Evolutionary conservation across 2,329 filamentous ascomycete genomes (phyloP).

Genomic region (Sporothrix curviconia): DNA sequence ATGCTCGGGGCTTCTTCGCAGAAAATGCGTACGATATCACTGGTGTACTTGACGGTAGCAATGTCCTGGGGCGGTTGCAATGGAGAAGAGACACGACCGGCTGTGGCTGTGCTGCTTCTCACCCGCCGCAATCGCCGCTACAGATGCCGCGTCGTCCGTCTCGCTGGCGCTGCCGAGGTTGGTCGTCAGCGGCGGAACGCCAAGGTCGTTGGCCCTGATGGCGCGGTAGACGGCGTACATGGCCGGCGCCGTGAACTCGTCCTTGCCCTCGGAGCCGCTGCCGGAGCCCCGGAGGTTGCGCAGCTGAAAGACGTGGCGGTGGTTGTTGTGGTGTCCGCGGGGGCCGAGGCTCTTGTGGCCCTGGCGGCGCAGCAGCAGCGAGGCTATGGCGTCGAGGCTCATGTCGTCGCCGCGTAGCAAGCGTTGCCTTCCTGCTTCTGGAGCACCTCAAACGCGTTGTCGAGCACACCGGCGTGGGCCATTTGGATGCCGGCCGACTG

Average conservation of each 20-base stretch:
- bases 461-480: conserved; percentile 40
- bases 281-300: conserved; percentile 20
- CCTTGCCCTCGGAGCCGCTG: conserved; percentile 28
- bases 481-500: conserved; percentile 41
- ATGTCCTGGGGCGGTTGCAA: conserved; percentile 54
- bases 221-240: conserved; percentile 67
- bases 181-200: conserved; percentile 45
- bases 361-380: conserved; percentile 31
- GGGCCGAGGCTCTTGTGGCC: not conserved
- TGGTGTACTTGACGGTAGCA: conserved; percentile 42
- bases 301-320: not conserved
- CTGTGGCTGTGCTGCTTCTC: conserved; percentile 26
- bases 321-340: not conserved
- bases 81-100: conserved; percentile 53
- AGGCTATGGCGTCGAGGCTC: conserved; percentile 45
- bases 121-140: conserved; percentile 23
- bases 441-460: conserved; percentile 38
- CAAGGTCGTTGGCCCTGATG: conserved; percentile 52
- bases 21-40: conserved; percentile 47
- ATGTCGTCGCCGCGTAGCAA: conserved; percentile 27
- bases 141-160: not conserved
- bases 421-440: not conserved
- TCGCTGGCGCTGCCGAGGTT: conserved; percentile 30
- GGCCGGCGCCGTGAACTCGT: conserved; percentile 38
- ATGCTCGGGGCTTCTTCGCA: conserved; percentile 32